A percentile compares a stretch with the other conserved stretches of the same genome.
Evolutionary conservation across 2,329 filamentous ascomycete species (phyloP).

Genomic region (Ophiostoma populinum): DNA sequence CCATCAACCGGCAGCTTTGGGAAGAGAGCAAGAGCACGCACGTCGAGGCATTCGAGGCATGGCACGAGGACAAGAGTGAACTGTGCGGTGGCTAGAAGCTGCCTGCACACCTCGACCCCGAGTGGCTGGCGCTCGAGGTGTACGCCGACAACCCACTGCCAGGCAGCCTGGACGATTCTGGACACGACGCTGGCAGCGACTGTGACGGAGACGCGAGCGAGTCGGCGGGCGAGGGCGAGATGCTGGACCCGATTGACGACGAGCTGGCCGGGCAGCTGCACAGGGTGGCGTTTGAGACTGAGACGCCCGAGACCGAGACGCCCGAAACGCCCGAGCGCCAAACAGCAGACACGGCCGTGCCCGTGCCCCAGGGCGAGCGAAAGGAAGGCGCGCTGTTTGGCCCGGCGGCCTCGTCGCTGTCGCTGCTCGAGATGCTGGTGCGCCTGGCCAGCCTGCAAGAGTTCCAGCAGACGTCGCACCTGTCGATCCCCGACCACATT

Average conservation of each 20-base stretch:
- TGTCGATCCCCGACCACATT: conserved; percentile 80
- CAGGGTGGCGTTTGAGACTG: conserved; percentile 20
- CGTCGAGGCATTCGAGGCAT: not conserved
- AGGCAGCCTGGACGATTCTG: conserved; percentile 8
- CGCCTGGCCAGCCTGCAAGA: conserved; percentile 77
- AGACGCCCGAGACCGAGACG: not conserved
- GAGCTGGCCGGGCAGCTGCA: conserved; percentile 24
- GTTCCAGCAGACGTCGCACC: conserved; percentile 75
- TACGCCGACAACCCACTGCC: conserved; percentile 57
- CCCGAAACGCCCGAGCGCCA: not conserved
- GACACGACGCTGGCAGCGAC: conserved; percentile 8
- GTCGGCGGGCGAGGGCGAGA: conserved; percentile 19
- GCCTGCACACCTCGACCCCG: conserved; percentile 61
- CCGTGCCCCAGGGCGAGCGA: conserved; percentile 7
- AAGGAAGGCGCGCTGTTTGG: conserved; percentile 27
- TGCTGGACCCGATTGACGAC: conserved; percentile 4
- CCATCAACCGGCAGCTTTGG: conserved; percentile 28
- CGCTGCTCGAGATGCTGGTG: conserved; percentile 74
- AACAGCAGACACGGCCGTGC: not conserved
- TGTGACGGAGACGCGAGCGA: conserved; percentile 34
- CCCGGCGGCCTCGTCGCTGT: conserved; percentile 39
- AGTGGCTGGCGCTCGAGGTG: conserved; percentile 85
- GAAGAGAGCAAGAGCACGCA: conserved; percentile 16
- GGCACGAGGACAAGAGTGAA: too few species aligned
- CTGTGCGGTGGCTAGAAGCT: conserved; percentile 38